Evolutionary conservation across 2,329 filamentous ascomycete genomes (phyloP).

Genomic region (Bipolaris victoriae): DNA sequence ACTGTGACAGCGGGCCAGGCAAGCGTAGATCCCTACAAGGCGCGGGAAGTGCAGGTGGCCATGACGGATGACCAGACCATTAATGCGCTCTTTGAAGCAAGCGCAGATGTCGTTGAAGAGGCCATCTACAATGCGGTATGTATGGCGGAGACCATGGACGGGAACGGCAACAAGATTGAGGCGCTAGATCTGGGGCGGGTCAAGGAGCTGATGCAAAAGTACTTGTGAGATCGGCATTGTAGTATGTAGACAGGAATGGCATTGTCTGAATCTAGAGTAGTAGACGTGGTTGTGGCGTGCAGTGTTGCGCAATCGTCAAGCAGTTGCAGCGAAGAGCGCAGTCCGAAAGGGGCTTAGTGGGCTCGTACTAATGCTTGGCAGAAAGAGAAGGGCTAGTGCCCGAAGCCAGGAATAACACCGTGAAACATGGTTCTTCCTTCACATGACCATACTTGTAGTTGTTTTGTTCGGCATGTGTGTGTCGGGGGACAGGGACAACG

Average conservation of each 20-base stretch:
- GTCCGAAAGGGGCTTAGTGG: background rate
- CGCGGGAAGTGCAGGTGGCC: slow-evolving; percentile 54
- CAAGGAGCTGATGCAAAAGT: slow-evolving; percentile 47
- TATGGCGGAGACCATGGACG: slow-evolving; percentile 65
- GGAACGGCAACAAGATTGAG: slow-evolving; percentile 55
- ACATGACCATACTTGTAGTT: background rate
- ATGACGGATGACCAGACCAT: slow-evolving; percentile 65
- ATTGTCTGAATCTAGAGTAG: background rate
- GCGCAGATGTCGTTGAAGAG: slow-evolving; percentile 68
- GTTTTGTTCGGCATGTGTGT: background rate
- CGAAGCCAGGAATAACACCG: background rate
- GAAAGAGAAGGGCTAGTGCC: background rate
- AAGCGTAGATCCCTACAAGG: slow-evolving; percentile 43
- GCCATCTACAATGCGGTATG: slow-evolving; percentile 69
- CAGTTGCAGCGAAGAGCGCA: background rate
- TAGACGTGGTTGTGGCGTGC: background rate
- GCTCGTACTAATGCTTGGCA: too few species aligned
- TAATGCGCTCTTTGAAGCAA: slow-evolving; percentile 66
- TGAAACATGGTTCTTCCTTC: background rate
- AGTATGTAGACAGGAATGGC: background rate
- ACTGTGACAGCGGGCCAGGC: slow-evolving; percentile 33
- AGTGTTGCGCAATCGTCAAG: background rate
- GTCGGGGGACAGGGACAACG: background rate
- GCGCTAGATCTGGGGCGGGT: slow-evolving; percentile 44
- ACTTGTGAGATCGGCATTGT: slow-evolving; percentile 24